Evolutionary conservation across 208 protist genomes (phyloP), one percentile per base, ranked within the genome.

Genomic region (Leishmania guyanensis): DNA sequence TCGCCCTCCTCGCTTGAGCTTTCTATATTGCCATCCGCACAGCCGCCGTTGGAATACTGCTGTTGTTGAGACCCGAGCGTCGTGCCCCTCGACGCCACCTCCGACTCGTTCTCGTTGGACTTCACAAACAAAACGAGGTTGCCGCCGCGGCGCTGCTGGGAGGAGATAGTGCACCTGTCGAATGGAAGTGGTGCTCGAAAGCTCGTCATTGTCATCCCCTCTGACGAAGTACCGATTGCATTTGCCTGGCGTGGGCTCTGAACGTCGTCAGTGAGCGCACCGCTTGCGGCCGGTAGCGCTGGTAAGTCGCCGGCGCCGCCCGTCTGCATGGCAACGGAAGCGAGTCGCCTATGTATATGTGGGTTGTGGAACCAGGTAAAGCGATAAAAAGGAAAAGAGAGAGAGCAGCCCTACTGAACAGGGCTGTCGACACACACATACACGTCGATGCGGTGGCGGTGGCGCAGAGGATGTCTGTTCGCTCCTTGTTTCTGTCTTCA

Each of bases 121-220:
- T 82, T 86, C 14, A 86, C 82, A 36, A 80, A 86, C 22, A 86
- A 54, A 2, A 86, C 82, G 50, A 86, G 73, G 78, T 86, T 86
- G 77, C 78, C 73, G 46, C 73, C 72, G 26, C 78, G 77, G 39
- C 76, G 58, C 62, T 72, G 76, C 82, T 82, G 78, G 10, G 78
- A 82, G 56, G 62, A 78, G 48, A 43, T 43, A 29, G 82, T 79
- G 78, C 10, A 50, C 10, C 78, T n/a, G 48, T 82, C 82, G 16
- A 51, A 36, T 20, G 77, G 17, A 20, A 51, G 29, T 36, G 54
- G 5, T 8, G 51, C 54, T 20, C 71, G 82, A 50, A 81, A 82
- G 51, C 66, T 82, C 53, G 66, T 66, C 36, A 73, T 76, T n/a
- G 77, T 53, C 8, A 68, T 74, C 33, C 72, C 82, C 4, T 78